Evolutionary conservation across 2,329 filamentous ascomycete species (phyloP).

Genomic region (Lecanicillium sp.): DNA sequence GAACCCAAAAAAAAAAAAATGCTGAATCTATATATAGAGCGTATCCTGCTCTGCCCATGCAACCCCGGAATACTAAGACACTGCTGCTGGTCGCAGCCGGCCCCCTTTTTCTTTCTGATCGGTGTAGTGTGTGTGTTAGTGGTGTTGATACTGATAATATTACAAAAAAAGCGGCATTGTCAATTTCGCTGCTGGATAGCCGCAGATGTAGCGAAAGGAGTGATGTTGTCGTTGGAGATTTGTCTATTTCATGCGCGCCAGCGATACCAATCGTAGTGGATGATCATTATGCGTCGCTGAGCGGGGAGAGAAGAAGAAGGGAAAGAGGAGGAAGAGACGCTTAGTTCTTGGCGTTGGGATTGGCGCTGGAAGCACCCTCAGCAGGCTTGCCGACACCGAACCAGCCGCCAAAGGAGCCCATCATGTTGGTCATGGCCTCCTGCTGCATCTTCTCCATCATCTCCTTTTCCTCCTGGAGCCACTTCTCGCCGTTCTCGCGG

Average conservation of each 20-base stretch:
- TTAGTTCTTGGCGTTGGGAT: conserved; percentile 9
- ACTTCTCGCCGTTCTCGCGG: conserved; percentile 86
- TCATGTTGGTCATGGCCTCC: conserved; percentile 89
- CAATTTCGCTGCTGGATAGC: not conserved
- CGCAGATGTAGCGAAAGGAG: not conserved
- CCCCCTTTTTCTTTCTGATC: conserved; percentile 8
- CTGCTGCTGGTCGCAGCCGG: conserved; percentile 9
- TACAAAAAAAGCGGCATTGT: conserved; percentile 8
- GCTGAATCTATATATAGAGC: conserved; percentile 12
- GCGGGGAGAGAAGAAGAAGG: too few relatives aligned
- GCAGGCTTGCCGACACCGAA: conserved; percentile 23
- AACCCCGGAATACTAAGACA: conserved; percentile 11
- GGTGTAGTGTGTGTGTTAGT: not conserved
- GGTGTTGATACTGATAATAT: conserved; percentile 8
- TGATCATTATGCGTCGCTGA: too few relatives aligned
- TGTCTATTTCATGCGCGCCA: not conserved
- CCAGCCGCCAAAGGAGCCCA: conserved; percentile 55
- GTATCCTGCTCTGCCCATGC: conserved; percentile 11
- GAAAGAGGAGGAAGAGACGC: not conserved
- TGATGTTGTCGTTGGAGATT: not conserved
- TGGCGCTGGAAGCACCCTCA: not conserved
- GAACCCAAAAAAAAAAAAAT: conserved; percentile 2
- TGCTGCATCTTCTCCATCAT: conserved; percentile 85
- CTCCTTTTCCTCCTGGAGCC: conserved; percentile 88
- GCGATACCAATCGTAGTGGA: too few relatives aligned